Conservation (phyloP, 1,284 basidiomycete species). For the Moesziomyces sp. region DNA sequence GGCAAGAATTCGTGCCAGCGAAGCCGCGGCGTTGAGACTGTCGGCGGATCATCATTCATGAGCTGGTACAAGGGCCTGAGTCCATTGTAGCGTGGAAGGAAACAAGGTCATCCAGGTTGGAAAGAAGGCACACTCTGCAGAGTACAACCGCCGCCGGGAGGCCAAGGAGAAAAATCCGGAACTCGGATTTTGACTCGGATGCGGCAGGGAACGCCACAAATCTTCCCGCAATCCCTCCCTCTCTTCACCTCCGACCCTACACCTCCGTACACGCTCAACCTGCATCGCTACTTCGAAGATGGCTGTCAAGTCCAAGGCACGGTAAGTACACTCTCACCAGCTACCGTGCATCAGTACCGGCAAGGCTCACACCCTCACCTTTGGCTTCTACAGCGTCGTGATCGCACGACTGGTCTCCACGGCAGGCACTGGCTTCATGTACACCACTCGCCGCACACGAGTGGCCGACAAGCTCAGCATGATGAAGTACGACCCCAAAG, state of each 20-base stretch:
- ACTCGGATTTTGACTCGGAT: conserved; percentile 6
- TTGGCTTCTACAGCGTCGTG: conserved; percentile 46
- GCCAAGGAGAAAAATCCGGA: conserved; percentile 1
- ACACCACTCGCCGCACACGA: conserved; percentile 62
- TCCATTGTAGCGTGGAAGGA: too few relatives aligned
- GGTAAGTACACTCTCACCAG: conserved; percentile 33
- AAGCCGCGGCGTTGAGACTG: too few relatives aligned
- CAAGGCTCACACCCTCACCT: not conserved
- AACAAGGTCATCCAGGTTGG: too few relatives aligned
- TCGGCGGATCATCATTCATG: too few relatives aligned
- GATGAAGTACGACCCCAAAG: conserved; percentile 67
- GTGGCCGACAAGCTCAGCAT: conserved; percentile 58
- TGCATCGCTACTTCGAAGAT: conserved; percentile 24
- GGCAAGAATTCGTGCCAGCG: too few relatives aligned
- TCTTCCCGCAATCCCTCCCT: conserved; percentile 2
- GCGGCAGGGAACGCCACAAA: not conserved
- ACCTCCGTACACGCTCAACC: not conserved
- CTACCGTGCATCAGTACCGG: too few relatives aligned
- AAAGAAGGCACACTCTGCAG: too few relatives aligned
- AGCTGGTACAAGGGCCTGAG: too few relatives aligned
- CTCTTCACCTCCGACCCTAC: conserved; percentile 1
- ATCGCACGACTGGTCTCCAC: conserved; percentile 65
- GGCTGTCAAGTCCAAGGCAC: conserved; percentile 64
- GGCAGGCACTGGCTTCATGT: conserved; percentile 65
- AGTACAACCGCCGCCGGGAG: too few relatives aligned